Conservation (phyloP, 495 filamentous ascomycete genomes). For the Haplographium delicatum region DNA sequence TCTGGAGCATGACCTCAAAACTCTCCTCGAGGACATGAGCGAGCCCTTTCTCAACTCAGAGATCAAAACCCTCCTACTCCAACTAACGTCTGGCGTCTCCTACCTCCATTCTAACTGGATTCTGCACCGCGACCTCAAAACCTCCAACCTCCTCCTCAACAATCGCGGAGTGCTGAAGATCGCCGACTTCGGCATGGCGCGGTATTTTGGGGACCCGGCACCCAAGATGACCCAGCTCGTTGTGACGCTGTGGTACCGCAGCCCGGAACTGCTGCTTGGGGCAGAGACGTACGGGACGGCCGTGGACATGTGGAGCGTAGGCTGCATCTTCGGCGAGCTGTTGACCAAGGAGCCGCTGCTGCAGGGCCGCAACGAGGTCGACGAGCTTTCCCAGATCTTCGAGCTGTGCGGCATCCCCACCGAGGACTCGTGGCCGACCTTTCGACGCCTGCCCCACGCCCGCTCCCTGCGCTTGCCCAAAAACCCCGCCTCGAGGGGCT, state of each 20-base stretch:
- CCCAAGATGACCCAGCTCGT: constrained; percentile 87
- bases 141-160: constrained; percentile 90
- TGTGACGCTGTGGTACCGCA: constrained; percentile 95
- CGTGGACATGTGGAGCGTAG: constrained; percentile 93
- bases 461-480: constrained; percentile 74
- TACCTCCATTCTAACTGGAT: constrained; percentile 92
- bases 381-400: constrained; percentile 73
- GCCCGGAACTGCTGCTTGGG: constrained; percentile 86
- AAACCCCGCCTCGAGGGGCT: constrained; percentile 34
- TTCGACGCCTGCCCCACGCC: constrained; percentile 85
- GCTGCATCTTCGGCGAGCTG: constrained; percentile 94
- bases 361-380: constrained; percentile 92
- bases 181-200: constrained; percentile 96
- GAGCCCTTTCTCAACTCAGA: constrained; percentile 93
- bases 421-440: constrained; percentile 78
- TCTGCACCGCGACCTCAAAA: constrained; percentile 94
- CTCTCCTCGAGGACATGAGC: constrained; percentile 86
- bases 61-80: constrained; percentile 81
- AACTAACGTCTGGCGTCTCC: constrained; percentile 74
- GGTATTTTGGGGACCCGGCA: constrained; percentile 78
- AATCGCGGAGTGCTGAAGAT: constrained; percentile 95
- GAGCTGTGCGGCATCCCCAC: constrained; percentile 86
- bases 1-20: constrained; percentile 95
- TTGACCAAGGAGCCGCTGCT: constrained; percentile 77
- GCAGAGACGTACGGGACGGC: constrained; percentile 67